These are phyloP conservation scores for Populus alba DNA, from an alignment of 345 rosid species.

Conservation along the genomic window DNA sequence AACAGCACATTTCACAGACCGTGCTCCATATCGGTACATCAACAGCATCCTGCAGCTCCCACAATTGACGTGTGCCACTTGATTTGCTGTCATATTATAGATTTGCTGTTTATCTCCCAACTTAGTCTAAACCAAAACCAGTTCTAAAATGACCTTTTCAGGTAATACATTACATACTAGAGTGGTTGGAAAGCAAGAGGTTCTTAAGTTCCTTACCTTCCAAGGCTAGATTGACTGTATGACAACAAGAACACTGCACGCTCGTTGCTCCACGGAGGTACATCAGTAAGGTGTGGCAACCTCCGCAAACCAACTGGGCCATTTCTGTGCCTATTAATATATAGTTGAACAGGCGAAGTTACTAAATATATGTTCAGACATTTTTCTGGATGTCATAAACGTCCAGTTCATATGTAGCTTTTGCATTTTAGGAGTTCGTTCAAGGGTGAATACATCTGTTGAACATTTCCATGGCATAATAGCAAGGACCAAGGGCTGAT, in stretches of 20 bases:
- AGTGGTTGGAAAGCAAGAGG: neutral
- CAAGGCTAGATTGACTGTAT: constrained; percentile 84
- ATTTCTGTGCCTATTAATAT: constrained; percentile 79
- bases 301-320: constrained; percentile 98
- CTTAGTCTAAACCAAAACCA: neutral
- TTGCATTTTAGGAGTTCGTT: neutral
- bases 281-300: constrained; percentile 94
- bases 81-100: constrained; percentile 60
- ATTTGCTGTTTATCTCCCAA: neutral
- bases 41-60: constrained; percentile 93
- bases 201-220: constrained; percentile 49
- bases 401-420: neutral
- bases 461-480: neutral
- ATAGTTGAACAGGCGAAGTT: neutral
- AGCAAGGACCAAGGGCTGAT: neutral
- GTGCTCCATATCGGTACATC: constrained; percentile 95
- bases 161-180: neutral
- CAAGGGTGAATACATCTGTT: neutral
- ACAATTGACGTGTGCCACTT: constrained; percentile 90
- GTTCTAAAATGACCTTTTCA: neutral
- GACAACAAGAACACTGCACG: constrained; percentile 96
- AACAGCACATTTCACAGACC: constrained; percentile 90
- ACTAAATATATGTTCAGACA: neutral
- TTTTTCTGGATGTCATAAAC: neutral
- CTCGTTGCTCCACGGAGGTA: constrained; percentile 98